Base-by-base conservation (phyloP, 2,329 filamentous ascomycete genomes). In the Pseudogymnoascus sp. region DNA sequence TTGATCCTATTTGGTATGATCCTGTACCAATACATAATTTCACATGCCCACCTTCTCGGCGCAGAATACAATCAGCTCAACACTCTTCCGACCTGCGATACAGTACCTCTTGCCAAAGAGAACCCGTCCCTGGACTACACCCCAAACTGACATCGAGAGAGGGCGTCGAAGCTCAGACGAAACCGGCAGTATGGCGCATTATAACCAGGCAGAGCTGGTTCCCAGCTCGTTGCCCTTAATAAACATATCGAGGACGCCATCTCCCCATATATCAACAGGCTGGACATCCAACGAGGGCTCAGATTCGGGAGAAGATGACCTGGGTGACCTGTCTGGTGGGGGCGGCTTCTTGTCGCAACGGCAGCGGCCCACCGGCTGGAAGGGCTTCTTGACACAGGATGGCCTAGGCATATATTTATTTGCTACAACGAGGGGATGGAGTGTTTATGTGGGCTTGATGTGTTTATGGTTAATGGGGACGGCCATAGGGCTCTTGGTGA, bases 391-490 rank as follows among this genome's bases (percentile, higher is more conserved):
- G 59, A 68, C 75, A 11, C 74, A 74, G 37, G 79, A 79, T 23
- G 78, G 78, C 6, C 68, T 81, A n/a, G 80, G 79, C 1, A 73
- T 75, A 61, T 81, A 79, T 68, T 73, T 82, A 61, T 79, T 80
- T 67, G 76, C 76, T 11, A 80, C 78, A 0, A 75, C 74, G 69
- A 63, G 74, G 46, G 80, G 80, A 53, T 81, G 78, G 78, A 75
- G 79, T 68, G 66, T 80, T 0, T 82, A 78, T 69, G 74, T 82
- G 11, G 78, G 73, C 9, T 60, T 81, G 65, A 69, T 82, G 60
- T 75, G 80, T 11, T 72, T 81, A 10, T 81, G 78, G 78, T 73
- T 80, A 0, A 77, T 77, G 3, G 79, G 76, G 1, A 79, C 77
- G 64, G 72, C 75, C 9, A 80, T 81, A 65, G 78, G 77, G 3